Evolutionary conservation across 1,139 yeast genomes (phyloP), one percentile per base, ranked within the genome.

Genomic region (Saccharomyces hybrid): DNA sequence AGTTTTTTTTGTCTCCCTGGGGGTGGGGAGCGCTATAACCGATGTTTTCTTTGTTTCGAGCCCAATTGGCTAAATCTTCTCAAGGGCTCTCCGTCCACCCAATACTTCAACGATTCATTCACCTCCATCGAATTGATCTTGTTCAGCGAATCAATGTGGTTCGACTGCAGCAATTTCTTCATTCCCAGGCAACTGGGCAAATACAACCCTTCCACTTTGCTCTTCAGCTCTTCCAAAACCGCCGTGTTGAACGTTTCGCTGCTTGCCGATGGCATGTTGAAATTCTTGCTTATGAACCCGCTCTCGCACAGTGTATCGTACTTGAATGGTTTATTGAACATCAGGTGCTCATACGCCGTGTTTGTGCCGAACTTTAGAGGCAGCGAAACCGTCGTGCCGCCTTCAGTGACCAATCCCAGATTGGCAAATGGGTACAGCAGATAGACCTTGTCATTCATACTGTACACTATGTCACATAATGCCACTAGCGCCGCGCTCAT

Each of bases 371-470:
- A 75, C 65, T 95, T 78, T 62, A 76, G 71, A 47, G 86, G 82
- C 55, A 89, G 75, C 9, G 93, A 81, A 24, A 82, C 80, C 8
- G 90, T 82, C 2, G 89, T 75, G 5, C 84, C 89, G 56, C 96
- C 96, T 71, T 89, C 97, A 57, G 88, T 82, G 3, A 87, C 93
- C 63, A 89, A 78, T 2, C 96, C 96, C 64, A 89, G 78, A 68
- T 85, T 86, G 53, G 93, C 82, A 71, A 89, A 89, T 14, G 97
- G 97, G 28, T 86, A 78, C 66, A 85, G 77, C 57, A 86, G 61
- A 69, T 76, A 86, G 53, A 85, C 79, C 56, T 81, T 75, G 55
- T 80, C 83, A 59, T 84, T 82, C 63, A 75, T 78, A 24, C 86
- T 86, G 65, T 87, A 88, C 32, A 89, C 77, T 62, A 89, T 77